These are phyloP conservation scores for Euphrasia confusa DNA, from an alignment of 257 asterid species.

Conservation along the genomic window DNA sequence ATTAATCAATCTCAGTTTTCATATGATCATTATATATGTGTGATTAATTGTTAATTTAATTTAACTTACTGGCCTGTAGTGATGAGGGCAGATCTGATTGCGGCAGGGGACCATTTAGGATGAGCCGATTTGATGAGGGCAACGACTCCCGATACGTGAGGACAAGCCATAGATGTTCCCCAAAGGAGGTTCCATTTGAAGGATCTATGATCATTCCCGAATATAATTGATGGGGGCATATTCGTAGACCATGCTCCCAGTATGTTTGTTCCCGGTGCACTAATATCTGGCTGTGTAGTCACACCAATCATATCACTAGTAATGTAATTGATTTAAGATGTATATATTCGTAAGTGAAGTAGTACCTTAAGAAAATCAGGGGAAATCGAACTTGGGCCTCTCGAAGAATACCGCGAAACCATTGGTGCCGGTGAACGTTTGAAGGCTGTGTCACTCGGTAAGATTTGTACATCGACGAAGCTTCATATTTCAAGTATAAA, in stretches of 20 bases:
- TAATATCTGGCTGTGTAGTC: conserved; percentile 70
- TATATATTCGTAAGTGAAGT: no score
- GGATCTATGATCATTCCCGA: conserved; percentile 28
- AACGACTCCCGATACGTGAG: conserved; percentile 61
- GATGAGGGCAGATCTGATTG: conserved; percentile 60
- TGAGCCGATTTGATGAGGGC: conserved; percentile 58
- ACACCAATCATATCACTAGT: no score
- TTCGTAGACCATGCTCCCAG: conserved; percentile 62
- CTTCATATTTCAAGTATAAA: conserved; percentile 25
- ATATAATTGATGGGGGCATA: no score
- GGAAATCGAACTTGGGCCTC: conserved; percentile 64
- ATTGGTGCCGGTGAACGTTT: conserved; percentile 44
- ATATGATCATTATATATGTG: no score
- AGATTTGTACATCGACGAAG: conserved; percentile 34
- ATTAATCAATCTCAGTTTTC: no score
- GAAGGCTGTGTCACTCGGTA: conserved; percentile 38
- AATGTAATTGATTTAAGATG: no score
- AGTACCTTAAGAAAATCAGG: conserved; percentile 58
- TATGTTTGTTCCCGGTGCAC: conserved; percentile 64
- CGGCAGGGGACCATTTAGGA: conserved; percentile 72
- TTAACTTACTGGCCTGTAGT: conserved; percentile 76
- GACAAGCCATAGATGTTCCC: conserved; percentile 85
- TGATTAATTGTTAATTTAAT: background rate
- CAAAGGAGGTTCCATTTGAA: conserved; percentile 42
- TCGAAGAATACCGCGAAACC: conserved; percentile 50